Conservation (phyloP, 1,284 basidiomycete species). For the Rhodotorula sp. region DNA sequence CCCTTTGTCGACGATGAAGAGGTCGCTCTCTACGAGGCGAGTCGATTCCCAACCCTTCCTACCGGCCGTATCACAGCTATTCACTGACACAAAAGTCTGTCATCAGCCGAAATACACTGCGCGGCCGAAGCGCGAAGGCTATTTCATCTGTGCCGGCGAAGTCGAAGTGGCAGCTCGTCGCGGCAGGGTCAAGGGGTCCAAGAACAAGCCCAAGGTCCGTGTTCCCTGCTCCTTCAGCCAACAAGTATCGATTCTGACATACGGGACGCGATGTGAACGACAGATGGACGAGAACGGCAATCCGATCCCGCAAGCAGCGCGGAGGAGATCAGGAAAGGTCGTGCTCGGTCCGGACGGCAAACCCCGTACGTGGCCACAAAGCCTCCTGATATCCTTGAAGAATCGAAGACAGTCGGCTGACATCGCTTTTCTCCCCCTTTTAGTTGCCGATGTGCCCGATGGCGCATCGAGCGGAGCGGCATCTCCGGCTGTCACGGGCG, state of each 20-base stretch:
- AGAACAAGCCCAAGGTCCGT: slow-evolving; percentile 37
- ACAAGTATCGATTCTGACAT: neutral
- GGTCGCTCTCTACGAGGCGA: slow-evolving; percentile 81
- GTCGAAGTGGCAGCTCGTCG: slow-evolving; percentile 61
- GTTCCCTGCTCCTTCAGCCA: accelerated
- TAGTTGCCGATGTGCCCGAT: neutral
- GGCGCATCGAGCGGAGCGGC: slow-evolving; percentile 14
- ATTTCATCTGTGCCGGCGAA: slow-evolving; percentile 62
- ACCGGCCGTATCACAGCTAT: too few species aligned
- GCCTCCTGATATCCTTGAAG: neutral
- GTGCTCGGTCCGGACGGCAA: slow-evolving; percentile 24
- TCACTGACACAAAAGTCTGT: neutral
- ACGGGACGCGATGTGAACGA: neutral
- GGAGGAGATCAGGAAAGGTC: slow-evolving; percentile 16
- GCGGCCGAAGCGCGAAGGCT: slow-evolving; percentile 30
- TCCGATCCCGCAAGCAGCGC: slow-evolving; percentile 11
- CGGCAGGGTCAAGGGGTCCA: slow-evolving; percentile 32
- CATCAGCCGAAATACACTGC: slow-evolving; percentile 30
- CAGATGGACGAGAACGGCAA: slow-evolving; percentile 36
- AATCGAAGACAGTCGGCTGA: neutral
- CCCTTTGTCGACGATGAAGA: slow-evolving; percentile 98
- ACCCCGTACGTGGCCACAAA: slow-evolving; percentile 1
- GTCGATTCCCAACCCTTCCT: too few species aligned
- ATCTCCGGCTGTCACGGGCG: neutral
- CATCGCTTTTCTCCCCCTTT: neutral